Percentiles rank a stretch among this genome's conserved stretches.
Evolutionary conservation across 148 eudicot genomes (phyloP).

Genomic region (Rhododendron kiyosumense): DNA sequence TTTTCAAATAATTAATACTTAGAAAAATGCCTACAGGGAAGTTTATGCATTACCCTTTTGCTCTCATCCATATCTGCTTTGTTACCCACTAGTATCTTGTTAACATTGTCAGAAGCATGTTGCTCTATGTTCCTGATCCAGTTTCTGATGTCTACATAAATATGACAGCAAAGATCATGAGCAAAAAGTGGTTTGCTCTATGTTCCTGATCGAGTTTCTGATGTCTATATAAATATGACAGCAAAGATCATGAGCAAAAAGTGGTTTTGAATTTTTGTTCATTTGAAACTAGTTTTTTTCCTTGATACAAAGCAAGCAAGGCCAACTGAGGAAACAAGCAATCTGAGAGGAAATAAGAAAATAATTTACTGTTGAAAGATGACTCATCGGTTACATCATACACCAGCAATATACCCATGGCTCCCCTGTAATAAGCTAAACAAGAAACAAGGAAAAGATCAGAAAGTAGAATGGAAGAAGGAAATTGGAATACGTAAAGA

Average conservation of each 20-base stretch:
- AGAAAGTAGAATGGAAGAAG: neutral
- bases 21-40: neutral
- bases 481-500: constrained; percentile 1
- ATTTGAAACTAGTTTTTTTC: neutral
- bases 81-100: constrained; percentile 36
- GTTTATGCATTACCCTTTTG: constrained; percentile 22
- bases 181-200: constrained; percentile 14
- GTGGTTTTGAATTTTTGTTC: neutral
- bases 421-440: constrained; percentile 37
- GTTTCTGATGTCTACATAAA: constrained; percentile 23
- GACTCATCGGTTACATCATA: constrained; percentile 10
- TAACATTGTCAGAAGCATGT: constrained; percentile 35
- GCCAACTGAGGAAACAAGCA: neutral
- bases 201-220: constrained; percentile 27
- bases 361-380: constrained; percentile 18
- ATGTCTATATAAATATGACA: constrained; percentile 17
- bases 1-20: neutral
- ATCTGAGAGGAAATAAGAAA: neutral
- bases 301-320: neutral
- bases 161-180: neutral
- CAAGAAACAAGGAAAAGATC: constrained; percentile 5
- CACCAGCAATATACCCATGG: constrained; percentile 20
- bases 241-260: neutral
- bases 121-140: constrained; percentile 34
- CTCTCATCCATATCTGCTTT: constrained; percentile 37